These are phyloP conservation scores for Falciphora oryzae DNA, from an alignment of 2,329 filamentous ascomycete species.

Conservation along the genomic window DNA sequence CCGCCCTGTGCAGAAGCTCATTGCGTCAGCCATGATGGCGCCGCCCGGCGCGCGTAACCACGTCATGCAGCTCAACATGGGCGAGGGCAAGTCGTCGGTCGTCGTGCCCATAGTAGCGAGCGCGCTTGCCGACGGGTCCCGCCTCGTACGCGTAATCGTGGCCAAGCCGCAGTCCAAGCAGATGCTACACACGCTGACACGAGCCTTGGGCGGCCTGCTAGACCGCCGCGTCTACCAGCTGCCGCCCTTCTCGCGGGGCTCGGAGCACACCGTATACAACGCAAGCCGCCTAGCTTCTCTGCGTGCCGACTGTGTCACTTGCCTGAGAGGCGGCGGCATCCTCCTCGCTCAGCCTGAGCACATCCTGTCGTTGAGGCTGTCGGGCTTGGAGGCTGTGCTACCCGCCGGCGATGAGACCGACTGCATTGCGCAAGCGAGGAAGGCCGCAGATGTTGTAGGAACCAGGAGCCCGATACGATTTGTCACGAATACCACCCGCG, in stretches of 20 bases:
- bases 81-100: conserved; percentile 63
- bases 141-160: conserved; percentile 53
- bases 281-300: too few relatives aligned
- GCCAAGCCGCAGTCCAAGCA: conserved; percentile 57
- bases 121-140: conserved; percentile 41
- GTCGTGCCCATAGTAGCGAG: conserved; percentile 60
- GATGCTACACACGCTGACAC: conserved; percentile 50
- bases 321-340: conserved; percentile 37
- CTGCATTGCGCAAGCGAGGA: not conserved
- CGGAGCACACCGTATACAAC: too few relatives aligned
- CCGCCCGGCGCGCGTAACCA: conserved; percentile 36
- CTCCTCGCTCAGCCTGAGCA: conserved; percentile 60
- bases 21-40: conserved; percentile 50
- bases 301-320: too few relatives aligned
- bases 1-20: conserved; percentile 50
- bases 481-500: too few relatives aligned
- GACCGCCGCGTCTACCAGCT: conserved; percentile 48
- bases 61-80: conserved; percentile 66
- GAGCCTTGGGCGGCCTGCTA: conserved; percentile 50
- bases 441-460: not conserved
- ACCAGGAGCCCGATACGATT: too few relatives aligned
- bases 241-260: conserved; percentile 48
- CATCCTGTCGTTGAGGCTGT: conserved; percentile 56
- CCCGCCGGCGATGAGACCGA: not conserved
- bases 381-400: conserved; percentile 47